phyloP scores from a whole-genome alignment of 108 stramenopile genomes.

The Cyclostephanos tholiformis region DNA sequence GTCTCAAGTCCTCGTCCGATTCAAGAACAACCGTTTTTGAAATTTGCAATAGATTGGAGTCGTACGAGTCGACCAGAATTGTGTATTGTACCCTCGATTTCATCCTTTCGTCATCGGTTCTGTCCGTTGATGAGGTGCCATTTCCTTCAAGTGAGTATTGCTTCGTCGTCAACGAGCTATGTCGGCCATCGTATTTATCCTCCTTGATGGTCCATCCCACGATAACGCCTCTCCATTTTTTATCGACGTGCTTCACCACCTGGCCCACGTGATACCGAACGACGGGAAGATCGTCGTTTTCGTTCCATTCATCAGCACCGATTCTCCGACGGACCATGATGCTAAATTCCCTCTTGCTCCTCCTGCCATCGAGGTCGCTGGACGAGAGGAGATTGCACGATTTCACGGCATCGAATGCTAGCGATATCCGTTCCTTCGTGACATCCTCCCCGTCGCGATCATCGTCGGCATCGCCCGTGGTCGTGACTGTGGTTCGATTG shows the following conservation, averaged over 20 bases:
- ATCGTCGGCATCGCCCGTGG: background rate
- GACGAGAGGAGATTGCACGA: constrained; percentile 69
- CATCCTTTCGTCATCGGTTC: constrained; percentile 1
- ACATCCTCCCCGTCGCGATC: constrained; percentile 15
- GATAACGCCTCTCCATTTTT: constrained; percentile 80
- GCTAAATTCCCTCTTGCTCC: constrained; percentile 20
- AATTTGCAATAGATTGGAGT: constrained; percentile 51
- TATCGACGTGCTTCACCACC: constrained; percentile 69
- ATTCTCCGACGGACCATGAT: constrained; percentile 29
- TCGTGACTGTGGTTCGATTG: constrained; percentile 26
- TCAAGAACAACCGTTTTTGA: constrained; percentile 39
- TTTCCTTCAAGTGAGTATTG: constrained; percentile 41
- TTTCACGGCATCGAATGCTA: constrained; percentile 77
- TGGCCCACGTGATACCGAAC: constrained; percentile 74
- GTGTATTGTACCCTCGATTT: constrained; percentile 53
- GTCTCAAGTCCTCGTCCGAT: constrained; percentile 55
- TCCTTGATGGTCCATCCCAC: constrained; percentile 62
- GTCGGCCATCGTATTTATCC: constrained; percentile 15
- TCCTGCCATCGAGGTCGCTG: constrained; percentile 43
- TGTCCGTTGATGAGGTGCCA: background rate
- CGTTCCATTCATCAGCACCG: constrained; percentile 10
- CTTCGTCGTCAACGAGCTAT: constrained; percentile 75
- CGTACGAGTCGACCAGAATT: constrained; percentile 68
- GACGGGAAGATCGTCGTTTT: constrained; percentile 31
- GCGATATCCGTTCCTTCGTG: constrained; percentile 53